phyloP scores from a whole-genome alignment of 2,329 filamentous ascomycete genomes.

The Cylindrodendrum hubeiense region DNA sequence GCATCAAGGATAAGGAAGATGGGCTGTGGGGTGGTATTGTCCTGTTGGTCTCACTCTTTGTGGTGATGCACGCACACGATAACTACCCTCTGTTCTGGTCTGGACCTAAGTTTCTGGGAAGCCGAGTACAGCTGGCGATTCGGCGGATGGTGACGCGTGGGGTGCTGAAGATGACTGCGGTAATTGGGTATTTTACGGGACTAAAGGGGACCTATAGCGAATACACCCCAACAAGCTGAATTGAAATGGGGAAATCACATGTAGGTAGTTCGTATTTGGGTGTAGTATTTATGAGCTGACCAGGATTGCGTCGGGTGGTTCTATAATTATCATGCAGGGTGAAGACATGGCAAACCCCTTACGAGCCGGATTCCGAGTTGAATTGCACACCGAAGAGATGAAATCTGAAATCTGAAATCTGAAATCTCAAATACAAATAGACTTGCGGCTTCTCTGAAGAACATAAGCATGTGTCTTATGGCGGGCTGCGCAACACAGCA shows the following conservation, averaged over 20 bases:
- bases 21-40: conserved; percentile 15
- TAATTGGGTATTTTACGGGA: conserved; percentile 9
- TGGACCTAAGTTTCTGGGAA: conserved; percentile 31
- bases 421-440: too few relatives aligned
- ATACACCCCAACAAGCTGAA: conserved; percentile 16
- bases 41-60: conserved; percentile 33
- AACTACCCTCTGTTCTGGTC: conserved; percentile 38
- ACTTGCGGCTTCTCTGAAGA: too few relatives aligned
- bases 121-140: conserved; percentile 1
- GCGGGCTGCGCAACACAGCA: too few relatives aligned
- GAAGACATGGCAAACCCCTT: not conserved
- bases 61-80: conserved; percentile 34
- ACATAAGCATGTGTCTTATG: too few relatives aligned
- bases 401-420: too few relatives aligned
- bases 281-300: not conserved
- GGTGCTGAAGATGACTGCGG: conserved; percentile 2
- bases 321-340: conserved; percentile 1
- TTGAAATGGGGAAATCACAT: not conserved
- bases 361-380: too few relatives aligned
- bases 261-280: not conserved
- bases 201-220: conserved; percentile 12
- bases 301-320: not conserved
- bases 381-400: too few relatives aligned
- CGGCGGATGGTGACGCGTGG: conserved; percentile 26
- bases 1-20: conserved; percentile 34